A percentile compares a stretch with the other conserved stretches of the same genome.
Evolutionary conservation across 768 basidiomycete genomes (phyloP).

Genomic region (Terana coerulea): DNA sequence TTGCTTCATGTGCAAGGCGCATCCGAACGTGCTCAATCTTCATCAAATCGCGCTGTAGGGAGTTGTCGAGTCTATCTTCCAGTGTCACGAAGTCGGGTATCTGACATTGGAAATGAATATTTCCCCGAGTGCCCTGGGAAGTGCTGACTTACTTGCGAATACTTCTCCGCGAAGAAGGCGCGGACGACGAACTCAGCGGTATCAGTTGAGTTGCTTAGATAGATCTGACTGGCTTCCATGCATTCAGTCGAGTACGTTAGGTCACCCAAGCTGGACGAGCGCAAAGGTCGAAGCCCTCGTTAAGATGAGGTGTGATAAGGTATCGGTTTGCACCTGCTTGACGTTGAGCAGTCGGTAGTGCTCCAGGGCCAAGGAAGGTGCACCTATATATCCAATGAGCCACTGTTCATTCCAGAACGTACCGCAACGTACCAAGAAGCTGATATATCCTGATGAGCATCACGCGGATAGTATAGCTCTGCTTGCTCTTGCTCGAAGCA

Average conservation of each 20-base stretch:
- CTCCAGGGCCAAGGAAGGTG: constrained; percentile 66
- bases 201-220: constrained; percentile 76
- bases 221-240: constrained; percentile 77
- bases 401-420: constrained; percentile 17
- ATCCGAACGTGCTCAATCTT: constrained; percentile 85
- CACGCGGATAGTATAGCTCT: constrained; percentile 75
- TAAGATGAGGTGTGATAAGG: constrained; percentile 79
- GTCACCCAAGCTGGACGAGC: constrained; percentile 69
- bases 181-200: constrained; percentile 78
- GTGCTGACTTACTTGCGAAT: constrained; percentile 57
- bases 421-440: constrained; percentile 53
- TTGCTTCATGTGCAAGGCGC: constrained; percentile 70
- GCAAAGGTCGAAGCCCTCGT: constrained; percentile 79
- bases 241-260: constrained; percentile 73
- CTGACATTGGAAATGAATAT: constrained; percentile 31
- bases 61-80: constrained; percentile 78
- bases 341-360: constrained; percentile 77
- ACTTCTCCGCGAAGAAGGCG: constrained; percentile 77
- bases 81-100: constrained; percentile 83
- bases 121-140: not conserved
- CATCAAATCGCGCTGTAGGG: constrained; percentile 77
- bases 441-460: constrained; percentile 81
- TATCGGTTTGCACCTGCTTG: constrained; percentile 88
- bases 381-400: constrained; percentile 41
- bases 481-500: constrained; percentile 66